Evolutionary conservation across 1,284 basidiomycete genomes (phyloP).

Genomic region (Leccinum subfulvum): DNA sequence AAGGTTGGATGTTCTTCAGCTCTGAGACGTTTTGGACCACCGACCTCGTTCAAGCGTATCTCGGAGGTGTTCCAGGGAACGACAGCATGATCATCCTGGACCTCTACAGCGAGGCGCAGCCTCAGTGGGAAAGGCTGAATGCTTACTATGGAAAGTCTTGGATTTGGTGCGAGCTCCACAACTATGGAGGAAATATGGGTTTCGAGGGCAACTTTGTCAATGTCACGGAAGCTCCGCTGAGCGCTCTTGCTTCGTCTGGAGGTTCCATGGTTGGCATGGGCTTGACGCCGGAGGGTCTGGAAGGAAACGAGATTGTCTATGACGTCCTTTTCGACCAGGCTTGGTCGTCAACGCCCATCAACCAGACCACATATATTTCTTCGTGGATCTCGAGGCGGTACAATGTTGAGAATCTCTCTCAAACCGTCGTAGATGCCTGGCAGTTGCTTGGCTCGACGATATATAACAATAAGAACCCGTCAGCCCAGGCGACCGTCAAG

Average conservation of each 20-base stretch:
- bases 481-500: slow-evolving; percentile 21
- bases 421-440: slow-evolving; percentile 38
- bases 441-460: slow-evolving; percentile 38
- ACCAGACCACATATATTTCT: neutral
- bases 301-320: slow-evolving; percentile 46
- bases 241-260: slow-evolving; percentile 26
- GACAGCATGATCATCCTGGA: neutral
- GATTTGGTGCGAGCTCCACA: slow-evolving; percentile 38
- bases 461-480: slow-evolving; percentile 38
- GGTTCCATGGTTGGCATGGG: slow-evolving; percentile 42
- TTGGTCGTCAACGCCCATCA: slow-evolving; percentile 34
- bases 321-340: slow-evolving; percentile 44
- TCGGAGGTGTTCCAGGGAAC: slow-evolving; percentile 19
- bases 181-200: slow-evolving; percentile 44
- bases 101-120: neutral
- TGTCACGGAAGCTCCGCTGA: neutral
- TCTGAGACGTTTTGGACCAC: slow-evolving; percentile 39
- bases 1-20: slow-evolving; percentile 46
- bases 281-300: slow-evolving; percentile 43
- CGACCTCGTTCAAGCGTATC: slow-evolving; percentile 40
- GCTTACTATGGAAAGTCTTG: slow-evolving; percentile 36
- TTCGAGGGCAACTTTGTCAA: slow-evolving; percentile 37
- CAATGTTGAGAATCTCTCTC: slow-evolving; percentile 27
- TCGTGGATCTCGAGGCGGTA: slow-evolving; percentile 34
- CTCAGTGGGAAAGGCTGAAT: slow-evolving; percentile 40